A percentile compares a stretch with the other conserved stretches of the same genome.
These are phyloP conservation scores for Talaromyces funiculosus DNA, from an alignment of 2,329 filamentous ascomycete genomes.

Conservation along the genomic window DNA sequence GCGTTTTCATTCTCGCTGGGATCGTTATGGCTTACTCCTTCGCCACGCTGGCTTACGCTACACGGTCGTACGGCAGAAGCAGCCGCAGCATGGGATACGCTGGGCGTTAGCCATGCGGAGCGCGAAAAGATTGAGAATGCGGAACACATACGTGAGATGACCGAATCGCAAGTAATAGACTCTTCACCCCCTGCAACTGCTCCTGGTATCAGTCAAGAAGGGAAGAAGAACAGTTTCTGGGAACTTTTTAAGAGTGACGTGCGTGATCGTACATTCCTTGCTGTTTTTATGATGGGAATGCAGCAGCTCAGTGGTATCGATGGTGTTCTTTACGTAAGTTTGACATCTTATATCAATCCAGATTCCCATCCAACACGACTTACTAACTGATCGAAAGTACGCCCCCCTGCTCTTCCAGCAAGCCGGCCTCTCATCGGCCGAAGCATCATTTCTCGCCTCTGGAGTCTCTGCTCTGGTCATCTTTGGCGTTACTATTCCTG, in stretches of 20 bases:
- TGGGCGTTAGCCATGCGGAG: slow-evolving; percentile 43
- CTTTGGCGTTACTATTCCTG: slow-evolving; percentile 53
- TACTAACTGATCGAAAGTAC: slow-evolving; percentile 40
- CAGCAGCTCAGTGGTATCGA: slow-evolving; percentile 59
- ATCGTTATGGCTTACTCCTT: slow-evolving; percentile 45
- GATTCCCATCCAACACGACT: too few species aligned
- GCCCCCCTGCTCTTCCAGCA: slow-evolving; percentile 56
- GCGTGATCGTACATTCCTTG: slow-evolving; percentile 44
- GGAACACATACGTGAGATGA: slow-evolving; percentile 11
- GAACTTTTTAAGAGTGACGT: slow-evolving; percentile 24
- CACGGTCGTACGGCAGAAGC: slow-evolving; percentile 47
- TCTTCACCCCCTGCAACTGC: neutral
- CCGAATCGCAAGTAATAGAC: neutral
- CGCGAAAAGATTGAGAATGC: slow-evolving; percentile 46
- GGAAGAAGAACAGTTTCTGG: neutral
- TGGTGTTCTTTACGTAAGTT: slow-evolving; percentile 43
- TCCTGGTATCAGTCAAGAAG: neutral
- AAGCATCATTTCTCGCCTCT: slow-evolving; percentile 55
- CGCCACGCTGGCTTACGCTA: slow-evolving; percentile 53
- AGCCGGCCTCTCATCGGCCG: slow-evolving; percentile 51
- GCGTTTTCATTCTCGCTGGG: slow-evolving; percentile 35
- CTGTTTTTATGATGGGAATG: slow-evolving; percentile 54
- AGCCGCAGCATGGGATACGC: slow-evolving; percentile 32
- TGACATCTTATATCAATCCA: too few species aligned
- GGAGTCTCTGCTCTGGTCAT: slow-evolving; percentile 57